Evolutionary conservation across 495 filamentous ascomycete species (phyloP).

Genomic region (Penicillium fimorum): DNA sequence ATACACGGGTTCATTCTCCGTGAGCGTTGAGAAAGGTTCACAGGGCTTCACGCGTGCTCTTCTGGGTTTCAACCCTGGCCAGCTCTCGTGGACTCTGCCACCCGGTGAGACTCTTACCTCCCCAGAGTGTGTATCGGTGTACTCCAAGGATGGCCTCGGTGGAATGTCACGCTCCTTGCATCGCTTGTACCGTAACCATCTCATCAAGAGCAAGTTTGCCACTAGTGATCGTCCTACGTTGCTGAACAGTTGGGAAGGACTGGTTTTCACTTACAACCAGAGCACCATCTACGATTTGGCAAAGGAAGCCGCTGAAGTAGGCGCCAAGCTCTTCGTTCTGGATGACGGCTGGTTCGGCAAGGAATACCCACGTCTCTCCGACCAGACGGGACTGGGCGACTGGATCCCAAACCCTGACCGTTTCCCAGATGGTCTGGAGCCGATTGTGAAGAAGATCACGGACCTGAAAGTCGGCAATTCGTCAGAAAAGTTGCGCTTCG

Average conservation of each 20-base stretch:
- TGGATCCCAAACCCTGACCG: slow-evolving; percentile 51
- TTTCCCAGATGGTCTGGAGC: slow-evolving; percentile 52
- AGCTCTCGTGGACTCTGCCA: slow-evolving; percentile 46
- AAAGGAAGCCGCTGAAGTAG: slow-evolving; percentile 48
- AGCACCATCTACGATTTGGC: slow-evolving; percentile 48
- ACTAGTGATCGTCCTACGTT: slow-evolving; percentile 47
- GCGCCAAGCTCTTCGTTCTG: slow-evolving; percentile 52
- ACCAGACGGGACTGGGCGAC: slow-evolving; percentile 53
- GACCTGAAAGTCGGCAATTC: slow-evolving; percentile 41
- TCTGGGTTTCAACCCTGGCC: slow-evolving; percentile 50
- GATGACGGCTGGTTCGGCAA: slow-evolving; percentile 61
- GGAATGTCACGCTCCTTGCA: slow-evolving; percentile 56
- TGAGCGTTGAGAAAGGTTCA: slow-evolving; percentile 52
- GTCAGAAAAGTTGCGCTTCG: slow-evolving; percentile 46
- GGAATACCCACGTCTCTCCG: slow-evolving; percentile 49
- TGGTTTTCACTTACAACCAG: slow-evolving; percentile 48
- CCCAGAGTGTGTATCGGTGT: slow-evolving; percentile 54
- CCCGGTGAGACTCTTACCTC: slow-evolving; percentile 50
- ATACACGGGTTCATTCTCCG: slow-evolving; percentile 53
- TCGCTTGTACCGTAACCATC: slow-evolving; percentile 52
- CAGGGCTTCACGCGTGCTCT: slow-evolving; percentile 52
- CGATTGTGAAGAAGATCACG: slow-evolving; percentile 45
- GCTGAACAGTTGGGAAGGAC: slow-evolving; percentile 59
- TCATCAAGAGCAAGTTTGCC: slow-evolving; percentile 53
- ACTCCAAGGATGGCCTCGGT: slow-evolving; percentile 50